These are phyloP conservation scores for Phytophthora lateralis DNA, from an alignment of 352 stramenopile genomes.

Conservation along the genomic window DNA sequence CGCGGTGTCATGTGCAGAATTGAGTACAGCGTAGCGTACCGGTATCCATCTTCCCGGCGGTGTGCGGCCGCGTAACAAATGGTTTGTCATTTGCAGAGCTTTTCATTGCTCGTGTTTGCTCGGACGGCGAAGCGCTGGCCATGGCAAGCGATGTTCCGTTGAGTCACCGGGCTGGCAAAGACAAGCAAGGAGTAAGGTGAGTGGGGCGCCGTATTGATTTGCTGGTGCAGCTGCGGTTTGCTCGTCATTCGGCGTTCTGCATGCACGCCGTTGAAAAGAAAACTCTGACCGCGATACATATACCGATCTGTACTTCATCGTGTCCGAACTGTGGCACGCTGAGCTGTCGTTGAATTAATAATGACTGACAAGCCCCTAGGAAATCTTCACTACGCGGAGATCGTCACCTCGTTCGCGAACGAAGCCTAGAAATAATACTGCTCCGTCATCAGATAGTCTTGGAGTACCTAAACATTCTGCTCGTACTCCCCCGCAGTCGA, in stretches of 20 bases:
- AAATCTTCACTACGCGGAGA: neutral
- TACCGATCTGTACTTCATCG: too few relatives aligned
- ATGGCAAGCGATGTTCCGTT: neutral
- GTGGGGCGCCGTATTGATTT: neutral
- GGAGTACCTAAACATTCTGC: neutral
- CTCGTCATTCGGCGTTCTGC: neutral
- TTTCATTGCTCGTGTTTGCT: neutral
- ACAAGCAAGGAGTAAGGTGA: neutral
- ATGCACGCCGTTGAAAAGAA: too few relatives aligned
- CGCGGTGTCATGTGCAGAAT: neutral
- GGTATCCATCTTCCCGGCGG: slow-evolving; percentile 2
- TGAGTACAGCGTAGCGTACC: neutral
- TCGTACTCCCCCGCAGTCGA: neutral
- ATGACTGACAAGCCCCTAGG: neutral
- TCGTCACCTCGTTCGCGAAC: neutral
- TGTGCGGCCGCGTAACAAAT: neutral
- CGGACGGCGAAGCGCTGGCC: too few relatives aligned
- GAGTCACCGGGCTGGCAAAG: neutral
- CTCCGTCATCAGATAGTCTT: neutral
- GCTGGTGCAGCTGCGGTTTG: too few relatives aligned
- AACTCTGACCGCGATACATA: too few relatives aligned
- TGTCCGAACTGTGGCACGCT: too few relatives aligned
- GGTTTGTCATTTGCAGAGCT: neutral
- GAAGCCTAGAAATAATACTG: neutral
- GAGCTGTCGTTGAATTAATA: too few relatives aligned